These are phyloP conservation scores for Calonectria montana DNA, from an alignment of 2,329 filamentous ascomycete genomes.

Conservation along the genomic window DNA sequence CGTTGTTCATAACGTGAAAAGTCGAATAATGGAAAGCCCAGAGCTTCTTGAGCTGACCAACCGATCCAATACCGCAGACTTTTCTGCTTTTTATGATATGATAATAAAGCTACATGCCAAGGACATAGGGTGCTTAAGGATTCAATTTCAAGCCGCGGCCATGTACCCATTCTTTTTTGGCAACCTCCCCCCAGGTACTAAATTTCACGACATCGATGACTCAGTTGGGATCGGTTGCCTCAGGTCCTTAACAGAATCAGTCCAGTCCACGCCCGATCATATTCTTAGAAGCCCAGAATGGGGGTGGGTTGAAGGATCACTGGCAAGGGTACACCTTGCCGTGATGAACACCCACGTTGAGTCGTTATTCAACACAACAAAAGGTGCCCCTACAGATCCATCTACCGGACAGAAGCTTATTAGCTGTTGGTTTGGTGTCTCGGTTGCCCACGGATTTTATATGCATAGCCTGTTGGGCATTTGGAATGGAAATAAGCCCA, in stretches of 20 bases:
- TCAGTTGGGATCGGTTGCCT: neutral
- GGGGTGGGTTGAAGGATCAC: neutral
- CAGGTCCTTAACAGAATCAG: neutral
- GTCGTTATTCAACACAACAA: neutral
- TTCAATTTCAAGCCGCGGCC: neutral
- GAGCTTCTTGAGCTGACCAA: neutral
- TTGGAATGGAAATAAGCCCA: constrained; percentile 16
- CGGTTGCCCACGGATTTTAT: constrained; percentile 28
- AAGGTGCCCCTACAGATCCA: neutral
- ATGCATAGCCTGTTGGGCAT: constrained; percentile 29
- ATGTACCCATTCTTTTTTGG: constrained; percentile 3
- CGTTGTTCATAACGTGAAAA: neutral
- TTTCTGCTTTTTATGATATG: neutral
- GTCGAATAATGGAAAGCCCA: neutral
- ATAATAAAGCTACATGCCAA: neutral
- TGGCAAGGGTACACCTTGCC: neutral
- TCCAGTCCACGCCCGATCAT: neutral
- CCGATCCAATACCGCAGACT: neutral
- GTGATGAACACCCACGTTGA: neutral
- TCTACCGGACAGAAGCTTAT: neutral
- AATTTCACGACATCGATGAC: neutral
- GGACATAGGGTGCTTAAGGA: neutral
- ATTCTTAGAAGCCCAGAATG: neutral
- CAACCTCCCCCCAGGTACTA: neutral
- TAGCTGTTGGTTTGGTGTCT: constrained; percentile 19